Base-by-base conservation (phyloP, 768 basidiomycete species). In the Lactarius pseudohatsudake region DNA sequence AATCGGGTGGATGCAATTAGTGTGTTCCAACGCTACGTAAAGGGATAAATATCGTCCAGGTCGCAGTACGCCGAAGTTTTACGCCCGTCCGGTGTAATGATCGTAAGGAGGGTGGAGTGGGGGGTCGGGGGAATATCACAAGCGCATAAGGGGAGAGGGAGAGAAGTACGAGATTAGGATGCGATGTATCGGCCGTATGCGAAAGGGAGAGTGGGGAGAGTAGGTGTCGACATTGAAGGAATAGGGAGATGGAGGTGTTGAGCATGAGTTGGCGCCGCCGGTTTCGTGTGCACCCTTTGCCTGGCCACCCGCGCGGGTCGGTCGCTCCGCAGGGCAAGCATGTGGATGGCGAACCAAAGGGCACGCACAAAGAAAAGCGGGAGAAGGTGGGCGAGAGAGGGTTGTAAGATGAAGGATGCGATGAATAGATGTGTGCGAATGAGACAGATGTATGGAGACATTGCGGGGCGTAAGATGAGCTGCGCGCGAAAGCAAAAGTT, bases 391-490 rank as follows among this genome's bases (percentile, higher is more conserved):
- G 26, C 10, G 30, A 11, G 56, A 11, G 56, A 16, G 38, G 18
- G 36, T 40, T 36, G 50, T 60, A 47, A 64, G 36, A 63, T 55
- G 54, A 40, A 40, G 26, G 66, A 67, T 67, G 66, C 58, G 62
- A 67, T 59, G 66, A 56, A 64, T 64, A 60, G 58, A 43, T 59
- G 66, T 67, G 66, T 56, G 50, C 50, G 53, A 64, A 57, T 67
- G 66, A 59, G 62, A 36, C 38, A 60, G 66, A 67, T 64, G 30
- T 57, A 64, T 67, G 53, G 43, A 41, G 43, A 64, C 66, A 64
- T 67, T 67, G 66, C 66, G 56, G 36, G 66, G 58, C 66, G 66
- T 67, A 64, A 67, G 62, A 59, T 64, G 66, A 63, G 58, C 62
- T 64, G 20, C 26, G 32, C 15, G 54, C 32, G 32, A 32, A 20